Percentiles rank a stretch among this genome's conserved stretches.
phyloP scores from a whole-genome alignment of 768 basidiomycete genomes.

The Boletus pseudo-olivaceus region DNA sequence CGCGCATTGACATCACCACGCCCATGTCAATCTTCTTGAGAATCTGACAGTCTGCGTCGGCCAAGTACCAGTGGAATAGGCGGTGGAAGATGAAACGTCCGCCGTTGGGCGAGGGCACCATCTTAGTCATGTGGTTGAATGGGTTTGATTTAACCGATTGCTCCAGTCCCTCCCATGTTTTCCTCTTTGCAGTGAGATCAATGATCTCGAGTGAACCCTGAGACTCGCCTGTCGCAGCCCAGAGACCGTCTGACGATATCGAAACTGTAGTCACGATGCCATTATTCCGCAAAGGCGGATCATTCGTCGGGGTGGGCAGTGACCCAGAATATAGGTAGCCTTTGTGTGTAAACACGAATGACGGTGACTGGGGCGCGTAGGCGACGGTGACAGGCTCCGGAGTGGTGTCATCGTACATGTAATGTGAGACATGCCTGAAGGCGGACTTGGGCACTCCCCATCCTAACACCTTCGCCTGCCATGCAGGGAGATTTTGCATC shows the following conservation, averaged over 20 bases:
- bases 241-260: conserved; percentile 20
- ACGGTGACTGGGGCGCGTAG: conserved; percentile 1
- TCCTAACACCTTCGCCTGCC: conserved; percentile 6
- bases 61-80: not conserved
- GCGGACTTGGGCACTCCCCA: conserved; percentile 3
- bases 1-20: not conserved
- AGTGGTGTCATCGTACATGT: not conserved
- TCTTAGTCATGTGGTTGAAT: not conserved
- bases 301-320: not conserved
- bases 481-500: not conserved
- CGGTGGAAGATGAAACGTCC: conserved; percentile 7
- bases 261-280: not conserved
- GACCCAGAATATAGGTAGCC: not conserved
- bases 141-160: not conserved
- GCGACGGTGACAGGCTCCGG: not conserved
- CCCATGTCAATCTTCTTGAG: conserved; percentile 14
- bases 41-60: not conserved
- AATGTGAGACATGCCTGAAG: not conserved
- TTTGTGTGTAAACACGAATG: not conserved
- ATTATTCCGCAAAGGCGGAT: not conserved
- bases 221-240: conserved; percentile 8
- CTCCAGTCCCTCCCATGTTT: conserved; percentile 1
- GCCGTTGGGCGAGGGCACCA: conserved; percentile 2
- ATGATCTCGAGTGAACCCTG: conserved; percentile 6
- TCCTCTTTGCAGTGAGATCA: not conserved